These are phyloP conservation scores for Tylopilus balloui DNA, from an alignment of 768 basidiomycete species.

Conservation along the genomic window DNA sequence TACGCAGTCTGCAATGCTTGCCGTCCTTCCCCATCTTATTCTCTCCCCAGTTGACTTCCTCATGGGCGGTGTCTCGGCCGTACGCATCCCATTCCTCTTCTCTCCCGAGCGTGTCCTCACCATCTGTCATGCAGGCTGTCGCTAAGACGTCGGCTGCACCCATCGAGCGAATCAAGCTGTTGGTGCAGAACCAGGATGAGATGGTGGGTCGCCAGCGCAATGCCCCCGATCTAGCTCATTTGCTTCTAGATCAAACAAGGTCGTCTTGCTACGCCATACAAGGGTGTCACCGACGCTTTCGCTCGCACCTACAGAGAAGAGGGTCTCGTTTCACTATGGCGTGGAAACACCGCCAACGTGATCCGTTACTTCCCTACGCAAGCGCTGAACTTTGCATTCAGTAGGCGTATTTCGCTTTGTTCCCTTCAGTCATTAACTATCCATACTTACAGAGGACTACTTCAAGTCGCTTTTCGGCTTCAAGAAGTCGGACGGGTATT, in stretches of 20 bases:
- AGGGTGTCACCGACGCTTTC: slow-evolving; percentile 93
- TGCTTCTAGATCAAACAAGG: slow-evolving; percentile 90
- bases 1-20: slow-evolving; percentile 25
- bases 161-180: slow-evolving; percentile 99
- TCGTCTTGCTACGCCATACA: slow-evolving; percentile 93
- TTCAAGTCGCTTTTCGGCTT: slow-evolving; percentile 99
- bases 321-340: slow-evolving; percentile 93
- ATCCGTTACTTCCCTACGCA: slow-evolving; percentile 99
- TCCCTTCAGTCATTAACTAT: slow-evolving; percentile 2
- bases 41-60: slow-evolving; percentile 72
- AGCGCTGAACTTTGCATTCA: slow-evolving; percentile 99
- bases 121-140: slow-evolving; percentile 63
- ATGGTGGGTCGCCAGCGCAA: slow-evolving; percentile 57
- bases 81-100: slow-evolving; percentile 35
- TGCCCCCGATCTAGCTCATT: slow-evolving; percentile 4
- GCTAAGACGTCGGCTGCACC: slow-evolving; percentile 99
- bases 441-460: slow-evolving; percentile 67
- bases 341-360: slow-evolving; percentile 99
- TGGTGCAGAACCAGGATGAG: slow-evolving; percentile 99
- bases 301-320: slow-evolving; percentile 89
- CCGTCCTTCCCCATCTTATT: slow-evolving; percentile 10
- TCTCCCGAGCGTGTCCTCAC: slow-evolving; percentile 12
- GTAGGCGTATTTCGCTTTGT: slow-evolving; percentile 46
- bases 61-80: slow-evolving; percentile 95
- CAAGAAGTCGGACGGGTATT: slow-evolving; percentile 97